Evolutionary conservation across 2,329 filamentous ascomycete species (phyloP), one percentile per base, ranked within the genome.

Genomic region (Claviceps arundinis): DNA sequence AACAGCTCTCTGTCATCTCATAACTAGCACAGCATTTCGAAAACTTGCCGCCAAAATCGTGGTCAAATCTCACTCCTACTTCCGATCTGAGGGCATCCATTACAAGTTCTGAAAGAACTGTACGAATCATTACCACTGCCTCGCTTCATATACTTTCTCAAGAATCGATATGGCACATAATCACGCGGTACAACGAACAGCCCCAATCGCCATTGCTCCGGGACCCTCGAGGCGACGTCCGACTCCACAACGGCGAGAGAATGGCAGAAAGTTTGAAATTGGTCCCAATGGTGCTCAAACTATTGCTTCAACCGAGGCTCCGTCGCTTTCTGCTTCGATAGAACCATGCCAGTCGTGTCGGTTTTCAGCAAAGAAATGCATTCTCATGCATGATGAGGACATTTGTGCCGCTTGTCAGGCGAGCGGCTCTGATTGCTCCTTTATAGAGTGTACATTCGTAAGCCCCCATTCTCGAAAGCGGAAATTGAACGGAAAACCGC

Each of bases 361-460:
- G 56, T 76, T 78, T 66, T 80, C 85, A 58, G 85, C 87, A 65
- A 81, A 80, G 61, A 84, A 84, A 68, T 93, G 88, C 70, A 82
- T 89, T 56, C 78, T 87, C 64, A 71, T 70, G 58, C 84, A 89
- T 63, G 86, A 91, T 65, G 84, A 84, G 57, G 81, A 86, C 60
- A 73, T 77, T 58, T 93, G 88, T 68, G 77, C 88, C 56, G 75
- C 87, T 56, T 94, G 88, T 68, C 84, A 87, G 64, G 82, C 84
- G 65, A 83, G 84, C 68, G 84, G 83, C 61, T 80, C 87, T 63
- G 83, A 88, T 59, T 93, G 87, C 68, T 90, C 87, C 44, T 82
- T 90, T 64, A 75, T 83, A 49, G 81, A 84, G 58, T 88, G 85
- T 37, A 48, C 50, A 6, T 42, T 55, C 9, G 34, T 51, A 38